Evolutionary conservation across 495 filamentous ascomycete genomes (phyloP), one percentile per base, ranked within the genome.

Genomic region (Monascus purpureus): DNA sequence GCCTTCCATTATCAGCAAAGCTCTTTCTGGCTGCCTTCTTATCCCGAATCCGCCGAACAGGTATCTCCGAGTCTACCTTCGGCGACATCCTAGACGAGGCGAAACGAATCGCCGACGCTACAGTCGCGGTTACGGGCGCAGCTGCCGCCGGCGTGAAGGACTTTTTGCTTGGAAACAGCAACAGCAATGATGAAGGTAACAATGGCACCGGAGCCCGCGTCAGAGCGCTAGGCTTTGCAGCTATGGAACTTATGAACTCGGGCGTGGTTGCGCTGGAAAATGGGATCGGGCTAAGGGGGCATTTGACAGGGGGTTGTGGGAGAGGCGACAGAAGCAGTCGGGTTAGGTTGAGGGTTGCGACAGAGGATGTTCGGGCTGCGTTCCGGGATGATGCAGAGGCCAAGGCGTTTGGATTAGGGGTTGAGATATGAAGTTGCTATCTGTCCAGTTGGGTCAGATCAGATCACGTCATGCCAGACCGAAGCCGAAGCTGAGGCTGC

Each of bases 61-160:
- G 92, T 2, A 63, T 95, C 28, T 75, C 75, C 8, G 90, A 97
- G 57, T 84, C 81, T 25, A 73, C 82, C 0, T 69, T 93, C 36
- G 79, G 83, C n/a, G 90, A 97, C 35, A 78, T 95, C 12, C 57
- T 93, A 17, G 86, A 94, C 33, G 92, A 96, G 55, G 80, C 86
- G 41, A 77, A 77, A 46, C 70, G 77, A 14, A 73, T 93, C 52
- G 73, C 77, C 16, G 62, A 65, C 33, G 59, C 57, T 7, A 57
- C 60, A 1, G 67, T 73, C 3, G 65, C 62, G 2, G 49, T 61
- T 13, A 55, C 61, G 4, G 57, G 59, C 13, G 47, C 48, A 2
- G 59, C 61, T 5, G 59, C 57, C 8, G 44, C 44, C 0, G 51
- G 49, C 4, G 51, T 66, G 12, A 60, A 54, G 14, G 57, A 64